Evolutionary conservation across 306 rosid genomes (phyloP).

Genomic region (Rosa rugosa): DNA sequence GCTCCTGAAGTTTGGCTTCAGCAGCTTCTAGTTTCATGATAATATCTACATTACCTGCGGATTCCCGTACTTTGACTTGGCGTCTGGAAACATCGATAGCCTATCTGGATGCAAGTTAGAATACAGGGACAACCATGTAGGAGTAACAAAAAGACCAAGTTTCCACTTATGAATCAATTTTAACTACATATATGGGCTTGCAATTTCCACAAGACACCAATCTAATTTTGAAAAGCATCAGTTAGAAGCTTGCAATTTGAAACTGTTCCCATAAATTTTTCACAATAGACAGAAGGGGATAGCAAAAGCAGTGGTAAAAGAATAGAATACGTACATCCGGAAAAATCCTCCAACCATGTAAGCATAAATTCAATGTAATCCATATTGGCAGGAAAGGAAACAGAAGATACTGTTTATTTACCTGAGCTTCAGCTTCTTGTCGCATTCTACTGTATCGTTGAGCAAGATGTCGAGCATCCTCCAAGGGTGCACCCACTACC

Average conservation of each 20-base stretch:
- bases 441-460: conserved; percentile 95
- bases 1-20: conserved; percentile 69
- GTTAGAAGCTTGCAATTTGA: background rate
- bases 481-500: conserved; percentile 97
- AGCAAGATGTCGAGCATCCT: conserved; percentile 98
- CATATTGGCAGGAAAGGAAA: conserved; percentile 3
- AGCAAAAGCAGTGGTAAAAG: background rate
- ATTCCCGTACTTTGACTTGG: conserved; percentile 71
- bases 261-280: background rate
- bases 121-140: conserved; percentile 32
- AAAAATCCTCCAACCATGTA: background rate
- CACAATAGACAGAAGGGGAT: conserved; percentile 8
- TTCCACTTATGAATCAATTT: background rate
- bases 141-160: background rate
- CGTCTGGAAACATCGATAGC: conserved; percentile 84
- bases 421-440: conserved; percentile 99
- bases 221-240: background rate
- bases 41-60: conserved; percentile 60
- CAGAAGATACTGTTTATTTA: conserved; percentile 21
- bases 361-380: background rate
- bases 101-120: conserved; percentile 61
- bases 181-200: background rate
- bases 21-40: conserved; percentile 76
- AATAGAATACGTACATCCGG: background rate
- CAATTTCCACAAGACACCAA: background rate